A percentile compares a stretch with the other conserved stretches of the same genome.
Conservation (phyloP, 768 basidiomycete genomes). For the Phanerochaete sordida region DNA sequence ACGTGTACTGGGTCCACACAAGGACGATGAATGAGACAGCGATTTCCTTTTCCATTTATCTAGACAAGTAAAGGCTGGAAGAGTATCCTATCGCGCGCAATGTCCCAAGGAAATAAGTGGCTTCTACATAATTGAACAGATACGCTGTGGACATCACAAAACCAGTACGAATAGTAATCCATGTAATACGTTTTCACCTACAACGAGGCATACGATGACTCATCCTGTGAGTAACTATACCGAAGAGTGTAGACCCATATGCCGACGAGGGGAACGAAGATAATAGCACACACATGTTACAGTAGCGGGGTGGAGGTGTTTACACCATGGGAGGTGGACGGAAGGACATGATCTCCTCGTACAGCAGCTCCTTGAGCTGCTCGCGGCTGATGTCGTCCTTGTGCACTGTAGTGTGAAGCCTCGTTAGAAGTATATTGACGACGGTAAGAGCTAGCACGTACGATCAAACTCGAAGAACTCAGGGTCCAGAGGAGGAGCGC, state of each 20-base stretch:
- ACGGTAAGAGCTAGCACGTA: slow-evolving; percentile 35
- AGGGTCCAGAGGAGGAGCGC: slow-evolving; percentile 91
- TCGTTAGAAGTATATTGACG: neutral
- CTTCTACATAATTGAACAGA: neutral
- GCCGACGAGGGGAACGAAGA: neutral
- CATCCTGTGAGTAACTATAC: neutral
- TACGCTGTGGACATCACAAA: neutral
- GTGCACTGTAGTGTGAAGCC: slow-evolving; percentile 50
- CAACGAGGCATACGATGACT: neutral
- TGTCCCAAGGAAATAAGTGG: neutral
- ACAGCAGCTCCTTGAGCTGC: slow-evolving; percentile 90
- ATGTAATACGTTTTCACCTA: neutral
- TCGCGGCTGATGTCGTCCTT: slow-evolving; percentile 96
- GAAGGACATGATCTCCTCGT: slow-evolving; percentile 94
- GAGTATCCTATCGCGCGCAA: neutral
- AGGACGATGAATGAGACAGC: no score
- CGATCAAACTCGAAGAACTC: slow-evolving; percentile 98
- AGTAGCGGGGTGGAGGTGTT: neutral
- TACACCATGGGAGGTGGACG: slow-evolving; percentile 54
- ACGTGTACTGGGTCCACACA: no score
- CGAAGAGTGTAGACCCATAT: neutral
- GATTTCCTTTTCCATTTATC: no score
- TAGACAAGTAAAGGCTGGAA: neutral
- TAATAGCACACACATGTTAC: slow-evolving; percentile 1
- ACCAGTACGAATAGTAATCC: neutral